Conservation (phyloP, 164 flowering plant genomes). For the Paratinospora sagittata region DNA sequence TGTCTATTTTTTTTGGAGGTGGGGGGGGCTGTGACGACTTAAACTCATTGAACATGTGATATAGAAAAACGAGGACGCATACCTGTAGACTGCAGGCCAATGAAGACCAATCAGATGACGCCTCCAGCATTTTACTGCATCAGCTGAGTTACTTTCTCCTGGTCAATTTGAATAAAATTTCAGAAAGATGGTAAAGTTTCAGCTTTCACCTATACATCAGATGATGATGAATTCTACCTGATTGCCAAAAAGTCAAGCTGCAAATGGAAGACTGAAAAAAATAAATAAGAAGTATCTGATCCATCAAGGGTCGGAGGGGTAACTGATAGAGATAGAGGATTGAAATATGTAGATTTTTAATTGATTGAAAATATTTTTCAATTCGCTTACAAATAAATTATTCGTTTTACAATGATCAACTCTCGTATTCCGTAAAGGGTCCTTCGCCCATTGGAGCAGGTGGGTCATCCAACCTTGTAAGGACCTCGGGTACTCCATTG, state of each 20-base stretch:
- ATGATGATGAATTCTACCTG: constrained; percentile 1
- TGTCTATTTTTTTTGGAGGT: no score
- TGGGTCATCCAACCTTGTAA: constrained; percentile 57
- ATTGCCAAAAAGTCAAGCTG: neutral
- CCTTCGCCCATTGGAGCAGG: constrained; percentile 28
- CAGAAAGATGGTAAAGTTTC: neutral
- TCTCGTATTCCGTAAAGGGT: constrained; percentile 51
- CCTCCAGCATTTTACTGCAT: neutral
- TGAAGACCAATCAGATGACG: neutral
- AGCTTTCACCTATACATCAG: neutral
- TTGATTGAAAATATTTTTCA: constrained; percentile 1
- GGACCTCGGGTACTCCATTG: constrained; percentile 77
- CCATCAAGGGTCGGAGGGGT: neutral
- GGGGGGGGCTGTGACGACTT: no score
- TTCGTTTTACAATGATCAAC: constrained; percentile 24
- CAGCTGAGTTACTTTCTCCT: neutral
- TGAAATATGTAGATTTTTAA: neutral
- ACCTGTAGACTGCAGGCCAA: neutral
- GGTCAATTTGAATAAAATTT: neutral
- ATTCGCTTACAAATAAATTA: neutral
- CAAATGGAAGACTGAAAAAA: neutral
- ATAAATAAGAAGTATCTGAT: neutral
- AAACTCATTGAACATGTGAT: no score
- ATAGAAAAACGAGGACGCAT: neutral
- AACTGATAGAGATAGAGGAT: neutral